phyloP scores from a whole-genome alignment of 495 filamentous ascomycete genomes.

The Hyaloscypha bicolor region DNA sequence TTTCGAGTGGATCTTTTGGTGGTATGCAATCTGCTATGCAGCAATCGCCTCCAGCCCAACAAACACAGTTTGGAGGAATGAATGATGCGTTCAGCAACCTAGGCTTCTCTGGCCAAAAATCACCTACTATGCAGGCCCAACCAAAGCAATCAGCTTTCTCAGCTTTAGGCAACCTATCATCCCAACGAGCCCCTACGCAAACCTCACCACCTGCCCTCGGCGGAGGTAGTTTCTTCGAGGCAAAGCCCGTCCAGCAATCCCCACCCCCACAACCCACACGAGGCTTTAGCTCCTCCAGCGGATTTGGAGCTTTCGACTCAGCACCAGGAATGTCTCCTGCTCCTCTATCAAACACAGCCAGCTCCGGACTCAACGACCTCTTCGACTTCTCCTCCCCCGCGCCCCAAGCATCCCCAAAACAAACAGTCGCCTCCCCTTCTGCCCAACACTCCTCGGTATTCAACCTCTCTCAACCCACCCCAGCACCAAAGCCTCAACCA shows the following conservation, averaged over 20 bases:
- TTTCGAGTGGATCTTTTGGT: constrained; percentile 63
- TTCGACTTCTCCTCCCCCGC: constrained; percentile 76
- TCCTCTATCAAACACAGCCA: constrained; percentile 32
- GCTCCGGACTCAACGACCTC: constrained; percentile 66
- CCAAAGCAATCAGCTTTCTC: constrained; percentile 75
- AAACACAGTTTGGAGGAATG: constrained; percentile 68
- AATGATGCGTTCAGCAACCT: constrained; percentile 87
- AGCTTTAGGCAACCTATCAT: constrained; percentile 63
- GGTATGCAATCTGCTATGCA: constrained; percentile 60
- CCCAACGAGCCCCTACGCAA: constrained; percentile 42
- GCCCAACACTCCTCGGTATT: constrained; percentile 63
- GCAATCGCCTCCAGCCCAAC: constrained; percentile 41
- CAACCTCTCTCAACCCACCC: constrained; percentile 68
- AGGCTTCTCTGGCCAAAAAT: constrained; percentile 63
- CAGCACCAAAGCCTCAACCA: constrained; percentile 41
- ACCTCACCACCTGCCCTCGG: constrained; percentile 54
- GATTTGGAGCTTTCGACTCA: constrained; percentile 36
- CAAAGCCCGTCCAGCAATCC: constrained; percentile 59
- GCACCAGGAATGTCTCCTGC: constrained; percentile 30
- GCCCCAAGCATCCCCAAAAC: constrained; percentile 46
- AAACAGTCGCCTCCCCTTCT: constrained; percentile 45
- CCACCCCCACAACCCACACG: constrained; percentile 44
- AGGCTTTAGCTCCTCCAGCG: constrained; percentile 44
- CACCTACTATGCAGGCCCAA: constrained; percentile 56
- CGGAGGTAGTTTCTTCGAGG: constrained; percentile 81